Evolutionary conservation across 2,329 filamentous ascomycete genomes (phyloP).

Genomic region (Aspergillus sp.): DNA sequence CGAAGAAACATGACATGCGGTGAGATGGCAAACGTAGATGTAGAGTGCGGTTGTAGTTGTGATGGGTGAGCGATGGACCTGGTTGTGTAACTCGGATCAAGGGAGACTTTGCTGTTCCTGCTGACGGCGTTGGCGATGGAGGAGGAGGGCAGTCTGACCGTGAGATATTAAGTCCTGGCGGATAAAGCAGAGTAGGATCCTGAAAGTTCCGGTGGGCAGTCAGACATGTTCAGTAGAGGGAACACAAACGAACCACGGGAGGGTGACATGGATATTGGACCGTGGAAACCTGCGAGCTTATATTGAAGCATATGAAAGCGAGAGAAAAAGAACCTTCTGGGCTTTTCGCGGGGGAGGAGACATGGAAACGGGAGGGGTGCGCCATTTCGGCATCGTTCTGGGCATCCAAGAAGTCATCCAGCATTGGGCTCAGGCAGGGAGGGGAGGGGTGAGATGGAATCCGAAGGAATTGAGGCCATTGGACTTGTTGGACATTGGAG

Average conservation of each 20-base stretch:
- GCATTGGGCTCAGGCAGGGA: slow-evolving; percentile 1
- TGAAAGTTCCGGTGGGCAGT: slow-evolving; percentile 12
- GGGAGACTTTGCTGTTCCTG: slow-evolving; percentile 1
- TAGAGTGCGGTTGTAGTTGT: background rate
- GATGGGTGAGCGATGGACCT: background rate
- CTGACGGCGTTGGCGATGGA: slow-evolving; percentile 1
- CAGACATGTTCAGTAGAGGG: slow-evolving; percentile 12
- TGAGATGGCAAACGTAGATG: background rate
- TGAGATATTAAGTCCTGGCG: slow-evolving; percentile 9
- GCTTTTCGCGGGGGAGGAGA: slow-evolving; percentile 7
- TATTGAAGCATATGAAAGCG: slow-evolving; percentile 7
- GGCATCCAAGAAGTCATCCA: background rate
- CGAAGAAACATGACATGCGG: background rate
- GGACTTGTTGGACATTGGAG: background rate
- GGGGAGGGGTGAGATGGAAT: slow-evolving; percentile 5
- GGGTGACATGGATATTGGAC: slow-evolving; percentile 16
- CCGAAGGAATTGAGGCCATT: slow-evolving; percentile 5
- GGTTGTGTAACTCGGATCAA: slow-evolving; percentile 9
- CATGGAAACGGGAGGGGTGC: background rate
- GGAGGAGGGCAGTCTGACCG: slow-evolving; percentile 4
- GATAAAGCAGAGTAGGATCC: slow-evolving; percentile 8
- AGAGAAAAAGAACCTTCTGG: slow-evolving; percentile 17
- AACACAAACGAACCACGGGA: slow-evolving; percentile 7
- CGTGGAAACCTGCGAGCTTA: slow-evolving; percentile 6
- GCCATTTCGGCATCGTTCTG: background rate